Conservation (phyloP, 768 basidiomycete genomes). For the Termitomyces sp. region DNA sequence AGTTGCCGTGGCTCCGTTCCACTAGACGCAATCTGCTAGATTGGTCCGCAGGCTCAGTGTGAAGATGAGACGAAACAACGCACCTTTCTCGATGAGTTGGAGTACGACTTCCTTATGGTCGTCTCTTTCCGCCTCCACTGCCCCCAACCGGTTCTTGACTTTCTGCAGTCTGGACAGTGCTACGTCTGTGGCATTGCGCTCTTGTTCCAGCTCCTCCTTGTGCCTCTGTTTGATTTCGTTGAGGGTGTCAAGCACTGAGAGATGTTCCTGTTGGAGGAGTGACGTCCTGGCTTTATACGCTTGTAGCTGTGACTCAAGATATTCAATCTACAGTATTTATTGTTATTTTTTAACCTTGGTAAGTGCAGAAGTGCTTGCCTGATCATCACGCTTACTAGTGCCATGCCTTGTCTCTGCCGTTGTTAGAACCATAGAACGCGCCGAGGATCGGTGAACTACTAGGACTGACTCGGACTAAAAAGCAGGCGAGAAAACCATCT, state of each 20-base stretch:
- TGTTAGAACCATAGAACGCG: background rate
- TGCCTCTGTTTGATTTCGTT: slow-evolving; percentile 10
- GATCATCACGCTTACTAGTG: background rate
- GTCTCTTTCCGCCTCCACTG: slow-evolving; percentile 40
- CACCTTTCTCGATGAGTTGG: slow-evolving; percentile 52
- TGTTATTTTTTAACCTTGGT: background rate
- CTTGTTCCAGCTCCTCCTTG: slow-evolving; percentile 13
- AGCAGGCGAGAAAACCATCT: no score
- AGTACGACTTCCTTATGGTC: slow-evolving; percentile 46
- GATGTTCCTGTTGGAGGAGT: slow-evolving; percentile 18
- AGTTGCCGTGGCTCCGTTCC: slow-evolving; percentile 42
- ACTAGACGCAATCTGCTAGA: slow-evolving; percentile 4
- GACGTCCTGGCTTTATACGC: slow-evolving; percentile 19
- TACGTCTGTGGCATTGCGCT: background rate
- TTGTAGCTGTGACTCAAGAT: slow-evolving; percentile 25
- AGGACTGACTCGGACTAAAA: no score
- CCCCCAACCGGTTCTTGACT: slow-evolving; percentile 6
- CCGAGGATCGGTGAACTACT: no score
- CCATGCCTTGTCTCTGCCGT: background rate
- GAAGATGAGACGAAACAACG: slow-evolving; percentile 11
- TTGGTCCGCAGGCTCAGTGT: background rate
- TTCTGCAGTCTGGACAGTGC: slow-evolving; percentile 10
- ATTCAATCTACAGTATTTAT: slow-evolving; percentile 7
- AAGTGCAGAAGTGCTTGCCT: background rate
- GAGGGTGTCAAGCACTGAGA: slow-evolving; percentile 19